Evolutionary conservation across 2,329 filamentous ascomycete species (phyloP).

Genomic region (Leptographium radiaticola): DNA sequence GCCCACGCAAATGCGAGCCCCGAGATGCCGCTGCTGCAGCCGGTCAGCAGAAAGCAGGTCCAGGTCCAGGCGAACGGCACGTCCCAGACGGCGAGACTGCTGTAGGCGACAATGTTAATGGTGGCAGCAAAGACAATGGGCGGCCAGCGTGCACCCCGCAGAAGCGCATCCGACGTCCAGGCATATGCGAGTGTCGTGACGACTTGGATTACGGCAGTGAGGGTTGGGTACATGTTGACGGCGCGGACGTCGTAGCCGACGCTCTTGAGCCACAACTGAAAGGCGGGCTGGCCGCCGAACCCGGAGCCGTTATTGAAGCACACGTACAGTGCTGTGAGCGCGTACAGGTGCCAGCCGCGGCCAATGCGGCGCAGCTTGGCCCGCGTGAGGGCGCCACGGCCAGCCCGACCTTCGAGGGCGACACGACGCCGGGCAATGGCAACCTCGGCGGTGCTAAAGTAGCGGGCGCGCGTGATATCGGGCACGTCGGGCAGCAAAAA

Average conservation of each 20-base stretch:
- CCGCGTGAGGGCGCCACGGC: conserved; percentile 24
- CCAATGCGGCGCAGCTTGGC: conserved; percentile 48
- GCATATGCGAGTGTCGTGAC: conserved; percentile 49
- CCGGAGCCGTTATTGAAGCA: conserved; percentile 47
- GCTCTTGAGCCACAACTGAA: conserved; percentile 34
- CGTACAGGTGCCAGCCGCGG: conserved; percentile 51
- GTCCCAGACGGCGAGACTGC: conserved; percentile 28
- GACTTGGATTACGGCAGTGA: conserved; percentile 39
- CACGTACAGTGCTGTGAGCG: conserved; percentile 44
- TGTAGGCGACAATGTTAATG: conserved; percentile 26
- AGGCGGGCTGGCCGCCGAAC: conserved; percentile 36
- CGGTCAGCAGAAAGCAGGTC: conserved; percentile 45
- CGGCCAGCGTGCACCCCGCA: conserved; percentile 48
- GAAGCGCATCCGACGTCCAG: conserved; percentile 50
- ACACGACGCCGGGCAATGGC: conserved; percentile 25
- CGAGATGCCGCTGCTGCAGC: conserved; percentile 35
- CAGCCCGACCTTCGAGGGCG: conserved; percentile 30
- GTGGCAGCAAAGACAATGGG: conserved; percentile 43
- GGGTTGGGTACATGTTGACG: conserved; percentile 44
- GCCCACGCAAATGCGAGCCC: conserved; percentile 35
- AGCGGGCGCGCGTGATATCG: conserved; percentile 25
- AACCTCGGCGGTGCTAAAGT: conserved; percentile 24
- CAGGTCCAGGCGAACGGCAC: conserved; percentile 45
- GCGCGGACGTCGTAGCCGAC: conserved; percentile 27
- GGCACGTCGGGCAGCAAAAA: conserved; percentile 27